phyloP scores from a whole-genome alignment of 164 flowering plant species.

The Berberis thunbergii region DNA sequence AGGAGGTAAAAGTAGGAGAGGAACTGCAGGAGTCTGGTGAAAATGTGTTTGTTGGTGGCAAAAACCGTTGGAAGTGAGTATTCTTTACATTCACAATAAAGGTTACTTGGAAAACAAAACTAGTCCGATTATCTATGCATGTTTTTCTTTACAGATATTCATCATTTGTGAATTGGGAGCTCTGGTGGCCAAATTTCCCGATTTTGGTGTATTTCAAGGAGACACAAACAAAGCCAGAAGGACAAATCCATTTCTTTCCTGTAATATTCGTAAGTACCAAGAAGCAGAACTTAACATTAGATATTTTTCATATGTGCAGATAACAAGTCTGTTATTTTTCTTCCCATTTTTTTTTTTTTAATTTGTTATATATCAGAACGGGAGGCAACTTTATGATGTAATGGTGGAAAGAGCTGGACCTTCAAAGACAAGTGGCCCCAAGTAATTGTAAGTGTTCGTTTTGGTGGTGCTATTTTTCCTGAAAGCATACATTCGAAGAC shows the following conservation, averaged over 20 bases:
- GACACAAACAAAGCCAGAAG: constrained; percentile 90
- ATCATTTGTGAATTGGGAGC: constrained; percentile 90
- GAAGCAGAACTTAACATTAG: background rate
- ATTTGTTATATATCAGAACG: constrained; percentile 36
- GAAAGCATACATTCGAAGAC: too few species aligned
- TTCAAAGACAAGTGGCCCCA: constrained; percentile 89
- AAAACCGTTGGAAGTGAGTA: constrained; percentile 96
- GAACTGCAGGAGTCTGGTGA: constrained; percentile 78
- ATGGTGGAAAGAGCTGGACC: constrained; percentile 97
- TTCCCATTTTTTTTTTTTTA: background rate
- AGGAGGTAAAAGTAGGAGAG: constrained; percentile 92
- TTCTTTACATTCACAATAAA: background rate
- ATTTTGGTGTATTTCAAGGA: constrained; percentile 88
- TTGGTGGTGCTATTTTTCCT: constrained; percentile 1
- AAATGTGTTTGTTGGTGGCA: constrained; percentile 90
- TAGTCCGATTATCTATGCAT: background rate
- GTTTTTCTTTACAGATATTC: constrained; percentile 48
- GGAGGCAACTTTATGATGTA: constrained; percentile 84
- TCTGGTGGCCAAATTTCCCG: constrained; percentile 96
- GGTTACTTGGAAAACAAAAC: background rate
- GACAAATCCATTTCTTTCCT: constrained; percentile 93
- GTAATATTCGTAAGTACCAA: constrained; percentile 74
- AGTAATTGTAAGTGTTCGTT: constrained; percentile 10
- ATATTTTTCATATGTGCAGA: background rate
- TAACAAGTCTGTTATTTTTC: background rate